Base-by-base conservation (phyloP, 768 basidiomycete genomes). In the Collybia sordida region DNA sequence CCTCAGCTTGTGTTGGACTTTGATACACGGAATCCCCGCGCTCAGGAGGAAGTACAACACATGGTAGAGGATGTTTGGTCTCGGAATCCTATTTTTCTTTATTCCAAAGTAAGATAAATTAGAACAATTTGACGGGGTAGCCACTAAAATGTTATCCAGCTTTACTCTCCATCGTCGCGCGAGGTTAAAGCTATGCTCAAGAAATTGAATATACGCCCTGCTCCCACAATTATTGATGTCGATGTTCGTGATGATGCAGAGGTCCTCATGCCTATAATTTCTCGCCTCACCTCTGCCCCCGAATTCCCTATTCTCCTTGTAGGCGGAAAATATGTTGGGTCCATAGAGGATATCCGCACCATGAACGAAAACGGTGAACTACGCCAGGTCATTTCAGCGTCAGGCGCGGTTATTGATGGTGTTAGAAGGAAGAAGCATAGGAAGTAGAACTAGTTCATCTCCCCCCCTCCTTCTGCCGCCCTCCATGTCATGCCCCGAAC, bases 1-100 rank as follows among this genome's bases (percentile, higher is more conserved):
- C 88, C 91, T 3, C 80, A 90, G 58, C 80, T 92, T 49, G 79
- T 93, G 4, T 77, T 93, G 36, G 90, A 89, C 59, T 93, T 93
- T 62, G 89, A 93, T 62, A 86, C 87, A 0, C 79, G 83, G n/a
- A 72, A 79, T 37, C 68, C 79, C 2, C 75, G 77, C 12, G 88
- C 88, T 0, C 57, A 61, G 17, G 77, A 81, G 27, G 88, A 91
- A 64, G 70, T 91, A 25, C 63, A 67, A 27, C 69, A 72, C 1
- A 72, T 91, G 62, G 77, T 84, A 6, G 67, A 74, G 1, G 82
- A 88, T 24, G 81, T 87, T 1, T 92, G 90, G 90, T 57, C 74
- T 3, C 75, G 79, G 31, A 83, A 88, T 57, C 90, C 90, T 0
- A 82, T 92, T 31, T 79, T 91, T 51, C 68, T 92, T 14, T 90